Evolutionary conservation across 176 grass and related monocot species (phyloP).

Genomic region (Themeda triandra): DNA sequence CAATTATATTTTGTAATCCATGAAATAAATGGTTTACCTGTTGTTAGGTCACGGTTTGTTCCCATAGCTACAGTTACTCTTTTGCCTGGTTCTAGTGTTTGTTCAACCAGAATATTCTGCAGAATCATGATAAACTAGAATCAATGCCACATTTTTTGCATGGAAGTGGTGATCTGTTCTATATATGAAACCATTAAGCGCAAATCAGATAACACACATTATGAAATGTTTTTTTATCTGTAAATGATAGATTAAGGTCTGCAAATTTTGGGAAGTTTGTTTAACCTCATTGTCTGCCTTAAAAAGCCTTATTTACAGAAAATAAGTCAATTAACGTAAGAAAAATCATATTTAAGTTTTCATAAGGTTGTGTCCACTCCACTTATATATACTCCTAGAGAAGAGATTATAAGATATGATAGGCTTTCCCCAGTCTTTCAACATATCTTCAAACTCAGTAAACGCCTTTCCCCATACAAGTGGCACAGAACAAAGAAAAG

Average conservation of each 20-base stretch:
- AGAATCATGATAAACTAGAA: conserved; percentile 23
- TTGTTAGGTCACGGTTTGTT: conserved; percentile 60
- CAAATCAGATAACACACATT: background rate
- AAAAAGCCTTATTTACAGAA: background rate
- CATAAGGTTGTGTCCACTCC: background rate
- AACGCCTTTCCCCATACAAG: background rate
- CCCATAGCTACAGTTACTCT: conserved; percentile 93
- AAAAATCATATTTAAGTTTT: background rate
- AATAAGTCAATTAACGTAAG: background rate
- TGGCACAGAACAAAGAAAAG: background rate
- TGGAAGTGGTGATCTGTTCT: conserved; percentile 1
- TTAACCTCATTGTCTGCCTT: background rate
- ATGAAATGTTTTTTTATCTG: conserved; percentile 4
- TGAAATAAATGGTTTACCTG: conserved; percentile 51
- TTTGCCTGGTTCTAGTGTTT: conserved; percentile 75
- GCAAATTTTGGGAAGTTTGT: background rate
- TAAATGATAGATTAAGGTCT: conserved; percentile 7
- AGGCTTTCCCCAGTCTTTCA: background rate
- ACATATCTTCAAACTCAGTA: conserved; percentile 1
- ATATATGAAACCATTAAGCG: conserved; percentile 4
- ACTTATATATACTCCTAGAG: background rate
- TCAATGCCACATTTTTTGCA: conserved; percentile 16
- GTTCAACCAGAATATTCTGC: conserved; percentile 82
- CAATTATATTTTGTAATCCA: background rate
- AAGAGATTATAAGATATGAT: background rate